A percentile compares a stretch with the other conserved stretches of the same genome.
Evolutionary conservation across 164 flowering plant genomes (phyloP).

Genomic region (Protea cynaroides): DNA sequence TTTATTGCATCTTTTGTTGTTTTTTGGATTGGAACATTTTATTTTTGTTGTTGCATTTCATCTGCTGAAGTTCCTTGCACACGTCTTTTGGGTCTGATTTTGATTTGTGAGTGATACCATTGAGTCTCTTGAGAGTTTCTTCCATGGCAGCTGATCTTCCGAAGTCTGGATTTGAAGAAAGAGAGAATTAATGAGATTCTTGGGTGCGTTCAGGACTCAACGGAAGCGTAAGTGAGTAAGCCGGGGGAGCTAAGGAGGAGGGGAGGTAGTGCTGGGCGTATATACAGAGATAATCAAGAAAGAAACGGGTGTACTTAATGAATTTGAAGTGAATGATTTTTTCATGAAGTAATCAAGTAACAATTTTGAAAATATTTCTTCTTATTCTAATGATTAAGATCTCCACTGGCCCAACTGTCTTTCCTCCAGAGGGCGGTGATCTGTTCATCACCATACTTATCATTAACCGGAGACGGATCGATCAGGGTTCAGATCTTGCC

Average conservation of each 20-base stretch:
- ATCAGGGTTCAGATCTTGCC: too few species aligned
- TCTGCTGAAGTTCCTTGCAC: not conserved
- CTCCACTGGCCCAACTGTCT: not conserved
- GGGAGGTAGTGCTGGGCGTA: not conserved
- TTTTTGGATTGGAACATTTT: too few species aligned
- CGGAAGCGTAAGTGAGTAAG: too few species aligned
- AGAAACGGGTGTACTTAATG: too few species aligned
- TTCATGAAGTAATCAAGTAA: not conserved
- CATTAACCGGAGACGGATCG: too few species aligned
- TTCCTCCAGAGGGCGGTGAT: not conserved
- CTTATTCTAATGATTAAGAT: not conserved
- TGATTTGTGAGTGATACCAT: slow-evolving; percentile 12
- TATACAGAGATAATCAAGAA: not conserved
- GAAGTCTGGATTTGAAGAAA: too few species aligned
- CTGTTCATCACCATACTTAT: too few species aligned
- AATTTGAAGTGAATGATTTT: too few species aligned
- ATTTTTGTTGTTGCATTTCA: slow-evolving; percentile 6
- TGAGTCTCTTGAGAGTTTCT: slow-evolving; percentile 37
- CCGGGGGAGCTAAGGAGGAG: too few species aligned
- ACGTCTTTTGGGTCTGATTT: slow-evolving; percentile 7
- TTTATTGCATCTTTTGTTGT: not conserved
- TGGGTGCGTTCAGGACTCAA: too few species aligned
- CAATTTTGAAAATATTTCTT: too few species aligned
- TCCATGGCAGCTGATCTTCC: slow-evolving; percentile 24
- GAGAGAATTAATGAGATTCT: too few species aligned